Evolutionary conservation across 2,329 filamentous ascomycete species (phyloP).

Genomic region (Beauveria pseudobassiana): DNA sequence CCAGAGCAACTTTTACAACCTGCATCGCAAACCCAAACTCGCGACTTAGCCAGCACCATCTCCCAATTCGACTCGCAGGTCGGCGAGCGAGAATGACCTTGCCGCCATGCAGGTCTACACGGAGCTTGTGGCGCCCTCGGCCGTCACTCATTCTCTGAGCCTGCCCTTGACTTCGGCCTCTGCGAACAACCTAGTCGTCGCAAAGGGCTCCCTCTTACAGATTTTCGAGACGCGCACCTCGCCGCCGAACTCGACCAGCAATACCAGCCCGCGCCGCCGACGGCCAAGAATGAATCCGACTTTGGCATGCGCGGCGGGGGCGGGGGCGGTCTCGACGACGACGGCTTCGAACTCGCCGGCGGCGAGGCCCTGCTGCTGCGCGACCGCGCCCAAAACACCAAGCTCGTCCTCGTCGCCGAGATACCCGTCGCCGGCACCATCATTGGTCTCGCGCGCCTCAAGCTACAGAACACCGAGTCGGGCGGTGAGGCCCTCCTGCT

Average conservation of each 20-base stretch:
- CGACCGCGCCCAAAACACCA: conserved; percentile 60
- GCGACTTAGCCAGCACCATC: not conserved
- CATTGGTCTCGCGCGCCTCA: conserved; percentile 73
- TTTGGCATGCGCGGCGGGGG: conserved; percentile 40
- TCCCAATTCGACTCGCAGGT: conserved; percentile 16
- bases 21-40: not conserved
- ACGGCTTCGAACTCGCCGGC: conserved; percentile 55
- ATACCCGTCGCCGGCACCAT: conserved; percentile 78
- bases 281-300: conserved; percentile 35
- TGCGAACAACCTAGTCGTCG: conserved; percentile 79
- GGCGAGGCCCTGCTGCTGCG: conserved; percentile 53
- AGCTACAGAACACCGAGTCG: conserved; percentile 62
- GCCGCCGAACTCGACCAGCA: conserved; percentile 53
- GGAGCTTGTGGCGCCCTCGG: conserved; percentile 88
- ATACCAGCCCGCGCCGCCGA: conserved; percentile 22
- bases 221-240: conserved; percentile 71
- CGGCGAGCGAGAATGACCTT: conserved; percentile 26
- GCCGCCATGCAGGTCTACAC: conserved; percentile 89
- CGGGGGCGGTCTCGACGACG: conserved; percentile 42
- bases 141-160: conserved; percentile 79
- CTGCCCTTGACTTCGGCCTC: conserved; percentile 70
- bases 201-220: conserved; percentile 87
- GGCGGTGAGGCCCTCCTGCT: conserved; percentile 79
- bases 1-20: not conserved
- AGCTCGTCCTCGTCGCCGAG: conserved; percentile 78